Base-by-base conservation (phyloP, 768 basidiomycete species). In the Dentipellis fragilis region DNA sequence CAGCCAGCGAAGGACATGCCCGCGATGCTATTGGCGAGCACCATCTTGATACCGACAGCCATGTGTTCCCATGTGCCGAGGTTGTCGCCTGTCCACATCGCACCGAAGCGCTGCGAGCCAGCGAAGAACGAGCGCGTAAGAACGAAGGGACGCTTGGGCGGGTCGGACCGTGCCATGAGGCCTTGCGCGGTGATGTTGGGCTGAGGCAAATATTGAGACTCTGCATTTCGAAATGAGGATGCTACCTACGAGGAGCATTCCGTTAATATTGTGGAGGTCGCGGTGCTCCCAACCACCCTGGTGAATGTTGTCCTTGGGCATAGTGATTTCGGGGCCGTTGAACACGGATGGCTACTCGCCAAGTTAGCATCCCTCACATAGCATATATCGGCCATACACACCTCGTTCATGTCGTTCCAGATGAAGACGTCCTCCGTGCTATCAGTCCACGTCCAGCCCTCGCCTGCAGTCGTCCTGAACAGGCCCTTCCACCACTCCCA, bases 381-480 rank as follows among this genome's bases (percentile, higher is more conserved):
- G 37, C 35, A 6, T 8, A 60, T 14, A 42, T n/a, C 14, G 36
- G 21, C 5, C 4, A 8, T 19, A 55, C 75, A 8, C 51, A 92
- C 92, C 81, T 98, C 96, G 62, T 97, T 97, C 96, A 99, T 99
- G 66, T 99, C 96, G 67, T 98, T 98, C 96, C 96, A 99, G 62
- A 98, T 93, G 67, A 85, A 86, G 12, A 97, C 79, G 61, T 83
- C 80, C 34, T 85, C 81, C 2, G 91, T 92, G 61, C 93, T 89
- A 59, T 89, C 71, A 0, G 75, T 80, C 87, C 90, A 91, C 7
- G 81, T 73, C 80, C 84, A 91, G n/a, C 75, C 71, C 48, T 75
- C 79, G 57, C 75, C 71, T 58, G 75, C 63, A 69, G 73, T 35
- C 74, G 71, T 49, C 69, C 85, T 86, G 76, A 96, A 98, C 57